Percentiles rank a stretch among this genome's conserved stretches.
Conservation (phyloP, 345 rosid genomes). For the Cardamine occulta region DNA sequence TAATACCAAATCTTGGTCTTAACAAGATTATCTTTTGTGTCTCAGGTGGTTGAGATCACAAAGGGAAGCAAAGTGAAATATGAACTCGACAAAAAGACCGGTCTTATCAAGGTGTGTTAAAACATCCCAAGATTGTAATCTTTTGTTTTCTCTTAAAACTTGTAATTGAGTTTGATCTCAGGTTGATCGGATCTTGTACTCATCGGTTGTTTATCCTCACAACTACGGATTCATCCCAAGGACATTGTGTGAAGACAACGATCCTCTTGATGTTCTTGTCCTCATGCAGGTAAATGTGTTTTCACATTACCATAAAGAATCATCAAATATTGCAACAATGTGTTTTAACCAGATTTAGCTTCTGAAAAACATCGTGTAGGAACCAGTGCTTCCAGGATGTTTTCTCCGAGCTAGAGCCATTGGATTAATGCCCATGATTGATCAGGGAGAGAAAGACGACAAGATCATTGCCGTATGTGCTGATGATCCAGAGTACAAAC, state of each 20-base stretch:
- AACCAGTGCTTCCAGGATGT: conserved; percentile 97
- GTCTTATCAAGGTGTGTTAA: conserved; percentile 75
- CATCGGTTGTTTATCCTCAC: conserved; percentile 98
- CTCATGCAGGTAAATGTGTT: conserved; percentile 79
- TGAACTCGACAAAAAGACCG: conserved; percentile 96
- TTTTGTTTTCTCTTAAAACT: background rate
- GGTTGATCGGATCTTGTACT: conserved; percentile 89
- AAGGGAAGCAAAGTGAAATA: conserved; percentile 98
- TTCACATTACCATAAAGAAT: background rate
- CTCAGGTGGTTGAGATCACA: conserved; percentile 93
- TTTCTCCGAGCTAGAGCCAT: conserved; percentile 94
- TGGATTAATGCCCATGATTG: conserved; percentile 99
- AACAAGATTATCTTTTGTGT: conserved; percentile 9
- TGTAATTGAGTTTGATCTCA: conserved; percentile 33
- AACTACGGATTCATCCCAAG: conserved; percentile 98
- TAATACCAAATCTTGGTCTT: background rate
- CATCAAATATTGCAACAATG: background rate
- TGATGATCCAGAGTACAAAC: conserved; percentile 96
- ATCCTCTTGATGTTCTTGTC: conserved; percentile 90
- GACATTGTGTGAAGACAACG: conserved; percentile 94
- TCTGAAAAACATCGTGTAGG: conserved; percentile 50
- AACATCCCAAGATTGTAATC: background rate
- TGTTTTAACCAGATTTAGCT: background rate
- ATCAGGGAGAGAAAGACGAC: conserved; percentile 99
- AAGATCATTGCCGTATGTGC: conserved; percentile 98